Base-by-base conservation (phyloP, 257 asterid genomes). In the Solanum piurae region DNA sequence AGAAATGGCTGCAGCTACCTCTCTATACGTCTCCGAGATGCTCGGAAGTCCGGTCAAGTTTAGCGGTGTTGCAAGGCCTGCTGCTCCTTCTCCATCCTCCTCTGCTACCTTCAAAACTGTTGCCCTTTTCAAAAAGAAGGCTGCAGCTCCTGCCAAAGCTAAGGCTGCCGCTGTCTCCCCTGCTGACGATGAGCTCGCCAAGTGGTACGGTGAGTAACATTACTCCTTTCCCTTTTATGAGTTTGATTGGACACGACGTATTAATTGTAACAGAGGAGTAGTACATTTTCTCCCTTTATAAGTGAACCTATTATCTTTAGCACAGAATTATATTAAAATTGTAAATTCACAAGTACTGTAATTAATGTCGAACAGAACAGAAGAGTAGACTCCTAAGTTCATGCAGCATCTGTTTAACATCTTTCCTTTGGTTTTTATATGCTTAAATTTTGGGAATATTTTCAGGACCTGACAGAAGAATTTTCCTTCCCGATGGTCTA, bases 381-480 rank as follows among this genome's bases (percentile, higher is more conserved):
- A 66, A 73, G 5, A 73, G 25, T 73, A 20, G 42, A 5, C 64
- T 55, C n/a, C 10, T 55, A 18, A 55, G 64, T 55, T 1, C 42
- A 11, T 34, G 27, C 40, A 16, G 25, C 38, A 25, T 71, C 79
- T 20, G 3, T 71, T 71, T 71, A 31, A 33, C 64, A 33, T 20
- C 20, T 25, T 40, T 16, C 38, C 14, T 9, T 77, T 16, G 13
- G 23, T 18, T 14, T 66, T 84, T 83, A 34, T n/a, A 37, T 60
- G 20, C 37, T 49, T 69, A 36, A 42, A 23, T 12, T 29, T 69
- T 69, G 37, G 6, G 9, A 74, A 55, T 23, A 62, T 12, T 88
- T 89, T 66, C 95, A 95, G 99, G 99, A 12, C 99, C 99, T 7
- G 99, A 95, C 92, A 90, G 98, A 91, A 95, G 99, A 90, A 93